These are phyloP conservation scores for Naegleria lovaniensis DNA, from an alignment of 208 protist species.

Conservation along the genomic window DNA sequence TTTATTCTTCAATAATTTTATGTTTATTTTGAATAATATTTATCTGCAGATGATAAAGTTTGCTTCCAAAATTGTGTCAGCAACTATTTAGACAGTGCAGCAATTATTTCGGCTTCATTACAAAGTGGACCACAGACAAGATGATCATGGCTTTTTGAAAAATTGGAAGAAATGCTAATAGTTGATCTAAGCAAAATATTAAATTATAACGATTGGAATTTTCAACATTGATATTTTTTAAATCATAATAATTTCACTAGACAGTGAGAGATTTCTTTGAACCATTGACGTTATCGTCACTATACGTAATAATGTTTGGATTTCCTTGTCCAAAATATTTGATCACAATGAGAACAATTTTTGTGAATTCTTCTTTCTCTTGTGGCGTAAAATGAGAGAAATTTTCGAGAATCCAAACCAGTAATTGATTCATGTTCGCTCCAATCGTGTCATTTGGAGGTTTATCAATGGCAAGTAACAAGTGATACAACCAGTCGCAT, in stretches of 20 bases:
- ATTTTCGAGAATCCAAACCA: not conserved
- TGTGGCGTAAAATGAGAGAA: not conserved
- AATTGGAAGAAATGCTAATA: too few relatives aligned
- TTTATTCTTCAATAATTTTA: too few relatives aligned
- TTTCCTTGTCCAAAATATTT: not conserved
- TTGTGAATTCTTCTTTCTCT: not conserved
- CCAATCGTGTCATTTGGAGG: not conserved
- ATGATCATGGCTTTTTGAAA: too few relatives aligned
- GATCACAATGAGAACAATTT: not conserved
- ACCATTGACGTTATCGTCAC: not conserved
- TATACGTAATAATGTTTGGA: not conserved
- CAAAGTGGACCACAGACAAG: not conserved
- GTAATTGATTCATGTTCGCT: not conserved
- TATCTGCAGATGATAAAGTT: not conserved
- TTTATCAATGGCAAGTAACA: not conserved
- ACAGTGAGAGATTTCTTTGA: not conserved
- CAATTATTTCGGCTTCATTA: not conserved
- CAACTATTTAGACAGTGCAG: not conserved
- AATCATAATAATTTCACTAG: not conserved
- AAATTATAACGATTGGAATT: too few relatives aligned
- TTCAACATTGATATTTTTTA: too few relatives aligned
- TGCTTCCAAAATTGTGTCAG: not conserved
- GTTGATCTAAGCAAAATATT: too few relatives aligned
- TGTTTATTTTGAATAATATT: too few relatives aligned
- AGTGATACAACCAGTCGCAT: not conserved